Percentiles rank a stretch among this genome's conserved stretches.
Conservation (phyloP, 2,329 filamentous ascomycete genomes). For the Monilinia vaccinii-corymbosi region DNA sequence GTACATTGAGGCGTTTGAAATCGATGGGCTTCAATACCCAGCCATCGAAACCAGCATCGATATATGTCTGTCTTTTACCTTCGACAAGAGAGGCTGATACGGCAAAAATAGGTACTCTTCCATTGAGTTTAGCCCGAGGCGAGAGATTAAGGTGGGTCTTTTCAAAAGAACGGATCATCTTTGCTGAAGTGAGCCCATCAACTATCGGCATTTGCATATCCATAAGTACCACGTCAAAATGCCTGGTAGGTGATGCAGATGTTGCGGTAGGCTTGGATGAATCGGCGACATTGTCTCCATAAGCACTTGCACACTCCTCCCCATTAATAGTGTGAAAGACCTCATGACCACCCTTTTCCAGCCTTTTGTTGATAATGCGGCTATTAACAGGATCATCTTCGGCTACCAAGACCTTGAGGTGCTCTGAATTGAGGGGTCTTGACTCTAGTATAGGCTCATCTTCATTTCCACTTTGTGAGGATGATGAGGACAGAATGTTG, state of each 20-base stretch:
- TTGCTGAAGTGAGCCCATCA: constrained; percentile 72
- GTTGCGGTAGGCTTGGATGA: not conserved
- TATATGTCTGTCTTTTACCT: constrained; percentile 56
- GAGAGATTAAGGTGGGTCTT: constrained; percentile 47
- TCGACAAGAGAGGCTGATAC: constrained; percentile 78
- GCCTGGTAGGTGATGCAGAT: constrained; percentile 15
- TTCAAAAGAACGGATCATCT: constrained; percentile 72
- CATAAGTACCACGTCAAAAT: constrained; percentile 78
- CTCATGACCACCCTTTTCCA: constrained; percentile 67
- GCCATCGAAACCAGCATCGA: constrained; percentile 74
- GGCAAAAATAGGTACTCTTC: constrained; percentile 71
- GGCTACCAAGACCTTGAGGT: constrained; percentile 59
- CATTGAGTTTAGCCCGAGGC: constrained; percentile 46
- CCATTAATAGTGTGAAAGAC: constrained; percentile 72
- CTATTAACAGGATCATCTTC: constrained; percentile 87
- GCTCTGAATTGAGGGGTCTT: constrained; percentile 12
- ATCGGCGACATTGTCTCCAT: constrained; percentile 47
- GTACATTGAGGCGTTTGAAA: constrained; percentile 61
- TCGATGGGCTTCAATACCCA: constrained; percentile 88
- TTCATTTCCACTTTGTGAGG: constrained; percentile 1
- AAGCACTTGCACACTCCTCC: constrained; percentile 69
- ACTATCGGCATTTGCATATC: constrained; percentile 96
- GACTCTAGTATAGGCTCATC: not conserved
- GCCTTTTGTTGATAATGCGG: constrained; percentile 69
- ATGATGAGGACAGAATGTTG: constrained; percentile 9